A percentile compares a stretch with the other conserved stretches of the same genome.
Evolutionary conservation across 495 filamentous ascomycete genomes (phyloP).

Genomic region (Evansstolkia leycettana): DNA sequence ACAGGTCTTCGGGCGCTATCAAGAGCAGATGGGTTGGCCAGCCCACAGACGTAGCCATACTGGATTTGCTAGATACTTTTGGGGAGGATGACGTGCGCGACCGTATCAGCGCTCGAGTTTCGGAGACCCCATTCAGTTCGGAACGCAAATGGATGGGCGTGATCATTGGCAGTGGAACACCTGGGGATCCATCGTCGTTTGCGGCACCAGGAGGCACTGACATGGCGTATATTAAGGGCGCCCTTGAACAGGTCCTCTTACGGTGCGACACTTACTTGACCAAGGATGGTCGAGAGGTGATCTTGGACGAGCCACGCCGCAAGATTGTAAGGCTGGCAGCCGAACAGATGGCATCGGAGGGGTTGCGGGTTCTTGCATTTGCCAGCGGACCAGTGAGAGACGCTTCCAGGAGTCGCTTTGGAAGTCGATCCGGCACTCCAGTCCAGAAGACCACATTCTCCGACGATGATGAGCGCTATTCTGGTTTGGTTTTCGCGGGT

Average conservation of each 20-base stretch:
- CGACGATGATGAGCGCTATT: slow-evolving; percentile 61
- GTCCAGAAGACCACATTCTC: slow-evolving; percentile 26
- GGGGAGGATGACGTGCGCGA: slow-evolving; percentile 85
- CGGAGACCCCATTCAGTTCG: slow-evolving; percentile 90
- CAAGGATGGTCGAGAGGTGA: slow-evolving; percentile 73
- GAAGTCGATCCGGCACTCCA: slow-evolving; percentile 40
- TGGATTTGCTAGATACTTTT: slow-evolving; percentile 83
- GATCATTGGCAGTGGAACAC: slow-evolving; percentile 49
- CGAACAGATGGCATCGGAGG: slow-evolving; percentile 80
- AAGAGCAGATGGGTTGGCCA: slow-evolving; percentile 93
- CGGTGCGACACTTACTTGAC: slow-evolving; percentile 86
- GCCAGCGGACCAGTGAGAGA: slow-evolving; percentile 55
- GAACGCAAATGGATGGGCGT: slow-evolving; percentile 99
- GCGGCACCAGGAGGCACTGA: slow-evolving; percentile 36
- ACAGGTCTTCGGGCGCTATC: slow-evolving; percentile 42
- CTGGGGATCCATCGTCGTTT: slow-evolving; percentile 17
- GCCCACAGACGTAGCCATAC: slow-evolving; percentile 89
- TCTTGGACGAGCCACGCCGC: slow-evolving; percentile 67
- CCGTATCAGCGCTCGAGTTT: slow-evolving; percentile 60
- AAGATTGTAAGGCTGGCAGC: slow-evolving; percentile 69
- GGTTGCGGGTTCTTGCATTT: slow-evolving; percentile 85
- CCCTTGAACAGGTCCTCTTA: slow-evolving; percentile 74
- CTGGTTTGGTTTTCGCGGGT: slow-evolving; percentile 76
- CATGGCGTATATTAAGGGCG: slow-evolving; percentile 88
- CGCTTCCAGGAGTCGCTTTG: slow-evolving; percentile 16